Evolutionary conservation across 768 basidiomycete genomes (phyloP), one percentile per base, ranked within the genome.

Genomic region (Phanerochaete sordida): DNA sequence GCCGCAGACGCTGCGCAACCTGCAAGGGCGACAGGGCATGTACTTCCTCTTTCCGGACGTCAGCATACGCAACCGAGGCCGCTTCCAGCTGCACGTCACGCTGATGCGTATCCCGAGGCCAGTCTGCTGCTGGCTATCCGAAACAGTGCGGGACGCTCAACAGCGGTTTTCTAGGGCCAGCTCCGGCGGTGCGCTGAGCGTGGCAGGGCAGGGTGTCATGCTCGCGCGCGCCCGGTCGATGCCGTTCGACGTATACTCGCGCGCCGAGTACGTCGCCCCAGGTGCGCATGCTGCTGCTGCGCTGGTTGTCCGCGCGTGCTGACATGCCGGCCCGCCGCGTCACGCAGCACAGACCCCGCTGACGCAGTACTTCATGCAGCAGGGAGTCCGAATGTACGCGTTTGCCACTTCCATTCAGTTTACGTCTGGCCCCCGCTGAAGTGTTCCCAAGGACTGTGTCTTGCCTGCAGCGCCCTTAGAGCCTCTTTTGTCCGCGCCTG

Each of bases 31-130:
- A 52, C 78, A 80, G 66, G 90, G 93, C n/a, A 77, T 91, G 47
- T 95, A 90, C 72, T 95, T 97, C 67, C 74, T 94, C 56, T 97
- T 95, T 68, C 88, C 94, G 7, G 94, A 97, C 73, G 91, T 92
- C 66, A 93, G 91, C 70, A 84, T 96, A 58, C 83, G 91, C 19
- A 83, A 82, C 77, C 79, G 83, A 26, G 94, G 94, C 8, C 81
- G 79, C 19, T 97, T 87, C 75, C 83, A 85, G 68, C 79, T 95
- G 57, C 83, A 85, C 54, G 80, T 93, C 57, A 86, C 82, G 52
- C 79, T 95, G 54, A 78, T 91, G 72, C 82, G 83, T 68, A 83
- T 91, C 67, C 87, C 86, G 66, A 84, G 83, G 93, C 87, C 77
- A 81, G 86, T 77, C 15, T 35, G n/a, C 23, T n/a, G 33, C 43